Evolutionary conservation across 371 early-diverging fungal genomes (phyloP), one percentile per base, ranked within the genome.

Genomic region (Mortierella sp.): DNA sequence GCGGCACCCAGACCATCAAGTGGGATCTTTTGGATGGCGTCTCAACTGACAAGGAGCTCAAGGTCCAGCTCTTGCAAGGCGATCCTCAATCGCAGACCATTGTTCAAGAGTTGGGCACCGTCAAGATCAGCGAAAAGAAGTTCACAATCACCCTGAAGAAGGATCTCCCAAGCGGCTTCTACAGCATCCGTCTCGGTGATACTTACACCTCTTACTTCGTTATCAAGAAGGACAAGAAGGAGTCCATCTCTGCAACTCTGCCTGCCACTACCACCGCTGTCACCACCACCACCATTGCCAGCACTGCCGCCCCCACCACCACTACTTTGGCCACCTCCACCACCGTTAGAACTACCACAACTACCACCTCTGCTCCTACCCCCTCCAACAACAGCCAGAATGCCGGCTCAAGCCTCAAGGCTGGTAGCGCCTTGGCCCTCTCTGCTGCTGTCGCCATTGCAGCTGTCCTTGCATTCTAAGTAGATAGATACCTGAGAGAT

Each of bases 181-280:
- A 63, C 49, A 34, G 41, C 10, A 3, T 63, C 25, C 47, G 55
- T 14, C 39, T 63, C 43, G 45, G 48, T 5, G 25, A 49, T 16
- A 48, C 63, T 39, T 63, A 48, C 43, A 28, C 55, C 3, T 29
- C 45, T 29, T 40, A 22, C 55, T 63, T 63, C 41, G 4, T 28
- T 3, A 63, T 63, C 50, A 21, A 49, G 50, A 21, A 29, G 1
- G 49, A 48, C 41, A 27, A 16, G 16, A 54, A 45, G 1, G 28
- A 47, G 29, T 8, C 47, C 40, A 29, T 54, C 51, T 67, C 66
- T 21, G 21, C 63, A 1, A 16, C 29, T 10, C 43, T 54, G 46
- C 67, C 66, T 21, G 21, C 63, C 7, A 16, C 29, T 10, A 19
- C 29, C 17, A 6, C 29, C 21, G 19, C 16, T 45, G 17, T n/a